Percentiles rank a stretch among this genome's conserved stretches.
Evolutionary conservation across 2,329 filamentous ascomycete species (phyloP).

Genomic region (Pyrenophora seminiperda): DNA sequence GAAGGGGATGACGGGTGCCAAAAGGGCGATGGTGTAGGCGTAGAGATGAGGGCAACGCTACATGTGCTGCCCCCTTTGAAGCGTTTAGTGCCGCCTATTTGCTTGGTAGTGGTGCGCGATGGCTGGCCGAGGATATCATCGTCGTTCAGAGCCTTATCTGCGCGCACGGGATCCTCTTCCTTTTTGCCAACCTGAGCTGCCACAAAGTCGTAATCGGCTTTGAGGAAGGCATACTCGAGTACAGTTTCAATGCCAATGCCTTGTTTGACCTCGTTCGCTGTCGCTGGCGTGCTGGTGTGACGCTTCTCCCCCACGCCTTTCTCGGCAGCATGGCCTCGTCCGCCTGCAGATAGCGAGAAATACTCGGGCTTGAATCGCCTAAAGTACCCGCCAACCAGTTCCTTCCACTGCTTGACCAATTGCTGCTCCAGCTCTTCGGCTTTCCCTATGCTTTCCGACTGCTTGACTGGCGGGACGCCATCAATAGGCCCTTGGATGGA

Average conservation of each 20-base stretch:
- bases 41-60: constrained; percentile 87
- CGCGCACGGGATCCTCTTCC: constrained; percentile 69
- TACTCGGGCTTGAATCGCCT: constrained; percentile 82
- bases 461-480: constrained; percentile 39
- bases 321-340: constrained; percentile 44
- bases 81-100: constrained; percentile 75
- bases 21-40: constrained; percentile 87
- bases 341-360: constrained; percentile 62
- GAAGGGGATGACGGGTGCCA: constrained; percentile 90
- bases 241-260: constrained; percentile 73
- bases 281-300: constrained; percentile 28
- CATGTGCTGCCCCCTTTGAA: constrained; percentile 96
- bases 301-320: constrained; percentile 37
- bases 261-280: constrained; percentile 35
- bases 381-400: constrained; percentile 91
- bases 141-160: constrained; percentile 80
- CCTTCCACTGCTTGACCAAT: constrained; percentile 77
- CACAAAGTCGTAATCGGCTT: constrained; percentile 93
- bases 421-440: constrained; percentile 71
- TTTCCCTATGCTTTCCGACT: constrained; percentile 59
- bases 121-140: constrained; percentile 79
- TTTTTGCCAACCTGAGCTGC: constrained; percentile 83
- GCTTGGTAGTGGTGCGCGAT: constrained; percentile 49
- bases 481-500: constrained; percentile 29
- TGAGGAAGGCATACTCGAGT: constrained; percentile 89